Percentiles rank a stretch among this genome's conserved stretches.
Conservation (phyloP, 2,329 filamentous ascomycete species). For the Drechmeria coniospora region DNA sequence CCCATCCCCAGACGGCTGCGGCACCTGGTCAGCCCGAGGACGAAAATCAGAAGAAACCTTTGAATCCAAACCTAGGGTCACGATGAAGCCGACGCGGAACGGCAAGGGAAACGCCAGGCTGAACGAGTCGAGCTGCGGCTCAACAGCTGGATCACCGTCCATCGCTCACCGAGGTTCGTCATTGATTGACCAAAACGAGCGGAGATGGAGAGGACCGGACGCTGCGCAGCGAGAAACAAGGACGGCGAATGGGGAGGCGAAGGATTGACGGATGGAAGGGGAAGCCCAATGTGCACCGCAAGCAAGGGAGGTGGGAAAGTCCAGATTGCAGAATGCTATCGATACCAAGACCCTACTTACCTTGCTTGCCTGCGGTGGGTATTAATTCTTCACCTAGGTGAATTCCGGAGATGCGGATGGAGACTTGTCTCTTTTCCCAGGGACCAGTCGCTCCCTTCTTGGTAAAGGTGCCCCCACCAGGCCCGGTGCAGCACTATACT, state of each 20-base stretch:
- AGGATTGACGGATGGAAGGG: constrained; percentile 2
- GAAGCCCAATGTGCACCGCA: too few relatives aligned
- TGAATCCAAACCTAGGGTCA: constrained; percentile 55
- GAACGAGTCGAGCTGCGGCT: constrained; percentile 65
- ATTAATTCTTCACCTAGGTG: too few relatives aligned
- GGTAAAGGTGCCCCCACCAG: too few relatives aligned
- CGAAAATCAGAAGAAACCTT: background rate
- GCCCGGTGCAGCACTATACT: too few relatives aligned
- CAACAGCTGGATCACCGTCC: constrained; percentile 61
- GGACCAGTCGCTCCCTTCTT: too few relatives aligned
- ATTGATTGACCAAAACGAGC: constrained; percentile 3
- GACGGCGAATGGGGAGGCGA: background rate
- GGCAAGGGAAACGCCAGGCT: constrained; percentile 77
- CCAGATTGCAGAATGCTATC: too few relatives aligned
- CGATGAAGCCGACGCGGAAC: constrained; percentile 72
- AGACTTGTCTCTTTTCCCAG: too few relatives aligned
- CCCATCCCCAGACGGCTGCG: constrained; percentile 88
- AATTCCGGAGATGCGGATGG: too few relatives aligned
- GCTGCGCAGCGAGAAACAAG: background rate
- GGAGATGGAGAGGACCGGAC: background rate
- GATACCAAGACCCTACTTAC: too few relatives aligned
- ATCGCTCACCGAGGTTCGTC: constrained; percentile 24
- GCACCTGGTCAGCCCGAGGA: background rate
- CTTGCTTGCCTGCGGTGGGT: too few relatives aligned
- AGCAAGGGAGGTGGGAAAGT: too few relatives aligned